A percentile compares a stretch with the other conserved stretches of the same genome.
Conservation (phyloP, 192 early-diverging fungal species). For the Piromyces finnis region DNA sequence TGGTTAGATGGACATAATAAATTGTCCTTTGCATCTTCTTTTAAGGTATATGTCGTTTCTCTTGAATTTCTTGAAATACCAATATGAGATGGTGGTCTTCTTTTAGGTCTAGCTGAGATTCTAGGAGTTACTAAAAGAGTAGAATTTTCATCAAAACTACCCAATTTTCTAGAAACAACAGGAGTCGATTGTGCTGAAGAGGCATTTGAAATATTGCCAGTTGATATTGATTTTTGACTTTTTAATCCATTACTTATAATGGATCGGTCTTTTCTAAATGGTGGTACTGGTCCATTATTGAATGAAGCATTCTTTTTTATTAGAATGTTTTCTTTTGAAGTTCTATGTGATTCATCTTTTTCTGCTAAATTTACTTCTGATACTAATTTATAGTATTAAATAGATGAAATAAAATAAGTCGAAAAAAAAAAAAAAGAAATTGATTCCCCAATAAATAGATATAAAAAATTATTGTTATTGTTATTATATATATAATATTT, state of each 20-base stretch:
- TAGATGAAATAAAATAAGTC: no score
- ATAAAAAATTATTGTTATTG: no score
- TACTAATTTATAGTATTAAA: no score
- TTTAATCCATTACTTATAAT: background rate
- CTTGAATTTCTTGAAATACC: background rate
- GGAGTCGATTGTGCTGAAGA: background rate
- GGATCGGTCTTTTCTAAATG: background rate
- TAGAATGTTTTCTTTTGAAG: background rate
- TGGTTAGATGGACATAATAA: background rate
- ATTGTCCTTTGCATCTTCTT: background rate
- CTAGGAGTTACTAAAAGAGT: background rate
- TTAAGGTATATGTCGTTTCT: background rate
- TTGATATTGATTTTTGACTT: background rate
- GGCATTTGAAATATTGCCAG: background rate
- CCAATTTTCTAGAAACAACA: background rate
- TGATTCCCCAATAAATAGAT: no score
- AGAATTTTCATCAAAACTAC: background rate
- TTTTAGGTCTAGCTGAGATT: background rate
- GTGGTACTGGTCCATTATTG: background rate
- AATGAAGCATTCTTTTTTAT: background rate
- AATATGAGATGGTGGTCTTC: background rate
- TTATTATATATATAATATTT: no score
- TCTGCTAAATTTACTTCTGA: background rate
- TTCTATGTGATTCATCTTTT: background rate
- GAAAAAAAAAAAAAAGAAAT: no score